phyloP scores from a whole-genome alignment of 768 basidiomycete genomes.

The Glaciozyma antarctica region DNA sequence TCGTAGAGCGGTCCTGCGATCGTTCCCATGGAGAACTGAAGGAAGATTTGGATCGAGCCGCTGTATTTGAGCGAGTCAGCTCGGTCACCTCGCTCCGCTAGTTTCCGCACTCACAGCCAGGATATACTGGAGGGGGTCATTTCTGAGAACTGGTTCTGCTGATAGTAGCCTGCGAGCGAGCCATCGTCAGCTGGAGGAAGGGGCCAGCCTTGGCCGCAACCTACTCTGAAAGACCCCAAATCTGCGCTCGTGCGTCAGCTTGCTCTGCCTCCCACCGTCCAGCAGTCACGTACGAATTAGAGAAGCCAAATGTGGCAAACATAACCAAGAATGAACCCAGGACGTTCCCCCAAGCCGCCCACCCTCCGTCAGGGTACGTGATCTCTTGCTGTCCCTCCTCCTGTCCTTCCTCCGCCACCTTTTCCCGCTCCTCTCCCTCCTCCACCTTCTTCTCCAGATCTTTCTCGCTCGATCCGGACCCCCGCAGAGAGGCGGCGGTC shows the following conservation, averaged over 20 bases:
- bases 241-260: not conserved
- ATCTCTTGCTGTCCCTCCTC: not conserved
- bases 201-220: not conserved
- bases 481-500: too few relatives aligned
- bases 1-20: not conserved
- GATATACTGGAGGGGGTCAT: not conserved
- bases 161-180: not conserved
- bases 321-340: not conserved
- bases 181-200: too few relatives aligned
- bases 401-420: not conserved
- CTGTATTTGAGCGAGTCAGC: not conserved
- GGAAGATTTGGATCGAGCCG: not conserved
- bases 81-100: not conserved
- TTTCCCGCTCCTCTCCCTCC: too few relatives aligned
- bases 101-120: not conserved
- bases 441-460: too few relatives aligned
- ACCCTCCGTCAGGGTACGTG: not conserved
- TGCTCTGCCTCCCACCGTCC: not conserved
- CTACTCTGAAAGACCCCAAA: constrained; percentile 4
- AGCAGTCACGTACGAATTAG: not conserved
- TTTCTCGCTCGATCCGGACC: too few relatives aligned
- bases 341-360: not conserved
- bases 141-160: not conserved
- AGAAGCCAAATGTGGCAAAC: not conserved
- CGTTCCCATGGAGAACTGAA: not conserved